Base-by-base conservation (phyloP, 805 yeast genomes). In the Diddensiella santjacobensis region DNA sequence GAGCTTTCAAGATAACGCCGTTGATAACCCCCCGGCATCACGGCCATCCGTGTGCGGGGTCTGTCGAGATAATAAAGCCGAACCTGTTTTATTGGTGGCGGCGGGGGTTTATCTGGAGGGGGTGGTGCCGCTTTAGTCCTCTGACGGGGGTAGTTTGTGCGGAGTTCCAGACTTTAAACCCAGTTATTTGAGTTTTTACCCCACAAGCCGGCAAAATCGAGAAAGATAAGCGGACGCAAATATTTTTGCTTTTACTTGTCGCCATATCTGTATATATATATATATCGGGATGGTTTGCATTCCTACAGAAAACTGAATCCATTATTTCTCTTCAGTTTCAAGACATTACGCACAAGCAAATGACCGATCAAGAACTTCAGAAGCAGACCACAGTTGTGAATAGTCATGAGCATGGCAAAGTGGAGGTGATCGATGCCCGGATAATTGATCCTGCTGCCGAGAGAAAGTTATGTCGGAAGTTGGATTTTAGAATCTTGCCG, bases 401-500 rank as follows among this genome's bases (percentile, higher is more conserved):
- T 17, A 35, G 20, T 17, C 15, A 35, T 35, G 38, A 35, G 18
- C 20, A n/a, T 35, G 38, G 17, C 18, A 35, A 35, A 15, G 42
- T 15, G 8, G 45, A 29, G 22, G 22, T 47, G 10, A 40, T 37
- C 13, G 51, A 45, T 39, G 58, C 55, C 15, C 41, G 53, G 31
- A 35, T 53, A 18, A 13, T 42, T 35, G 62, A 59, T 36, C 49
- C 52, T 6, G 51, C 37, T 19, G 51, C 65, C 6, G 66, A 63
- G 42, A 39, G 56, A 35, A 50, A 54, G n/a, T 41, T 61, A 33
- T 52, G 60, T 38, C 49, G 72, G 44, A 75, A 74, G 56, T 62
- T 75, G 18, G 80, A 75, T 53, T 42, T 67, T 38, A 60, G 70
- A 46, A 71, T 75, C 23, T 59, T 75, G 22, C 79, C 79, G 1